Base-by-base conservation (phyloP, 495 filamentous ascomycete species). In the Trichocladium antarcticum region DNA sequence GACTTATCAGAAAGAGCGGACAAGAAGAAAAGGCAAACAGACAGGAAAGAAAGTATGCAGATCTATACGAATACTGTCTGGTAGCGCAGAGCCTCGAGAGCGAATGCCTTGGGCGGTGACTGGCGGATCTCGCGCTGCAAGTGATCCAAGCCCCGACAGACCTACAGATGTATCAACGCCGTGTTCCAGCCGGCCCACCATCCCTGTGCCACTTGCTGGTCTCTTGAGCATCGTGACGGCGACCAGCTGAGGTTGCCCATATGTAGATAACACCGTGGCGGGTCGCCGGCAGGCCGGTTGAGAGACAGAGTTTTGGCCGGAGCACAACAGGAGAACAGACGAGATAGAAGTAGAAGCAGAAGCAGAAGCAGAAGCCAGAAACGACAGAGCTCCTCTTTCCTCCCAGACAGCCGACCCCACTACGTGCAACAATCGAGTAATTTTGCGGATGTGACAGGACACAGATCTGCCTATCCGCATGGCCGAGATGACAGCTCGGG, bases 101-200 rank as follows among this genome's bases (percentile, higher is more conserved):
- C 2, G 22, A 21, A 38, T 34, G n/a, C n/a, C 9, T 10, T 20
- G 21, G 27, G 28, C 45, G 8, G 45, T n/a, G 36, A 32, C 36
- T 40, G 45, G 45, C 46, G 24, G 19, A 35, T 27, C 37, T 41
- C 9, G 10, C n/a, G 27, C 37, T 47, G 44, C 44, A 38, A 47
- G 35, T 38, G 15, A 38, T 47, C 35, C 35, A 47, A 38, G 9
- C 44, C 9, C 21, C 27, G 24, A 39, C 35, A 37, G 21, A 22
- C 22, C 3, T n/a, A 5, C 12, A 9, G 9, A 44, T 44, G 14
- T 7, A 34, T 32, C n/a, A 28, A 20, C 24, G 36, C 15, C 36
- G 27, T 41, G 27, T 24, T 41, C 38, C 12, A 7, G 46, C 14
- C 20, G 14, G 15, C 19, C n/a, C 41, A 6, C 22, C 15, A 49